These are phyloP conservation scores for Lactarius trivialis DNA, from an alignment of 768 basidiomycete species.

Conservation along the genomic window DNA sequence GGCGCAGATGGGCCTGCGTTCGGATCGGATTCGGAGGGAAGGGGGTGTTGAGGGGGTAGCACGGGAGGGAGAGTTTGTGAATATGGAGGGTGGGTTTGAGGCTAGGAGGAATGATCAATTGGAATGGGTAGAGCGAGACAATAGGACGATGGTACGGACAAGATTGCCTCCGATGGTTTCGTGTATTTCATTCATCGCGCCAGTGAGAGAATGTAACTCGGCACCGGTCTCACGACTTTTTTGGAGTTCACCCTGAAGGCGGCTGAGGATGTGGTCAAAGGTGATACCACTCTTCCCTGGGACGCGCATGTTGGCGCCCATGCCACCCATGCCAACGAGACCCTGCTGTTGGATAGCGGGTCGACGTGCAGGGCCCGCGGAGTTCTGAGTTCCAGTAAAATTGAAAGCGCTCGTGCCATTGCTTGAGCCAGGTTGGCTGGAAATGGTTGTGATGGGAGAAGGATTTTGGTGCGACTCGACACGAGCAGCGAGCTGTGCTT, in stretches of 20 bases:
- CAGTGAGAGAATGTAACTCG: slow-evolving; percentile 71
- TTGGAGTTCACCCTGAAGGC: slow-evolving; percentile 89
- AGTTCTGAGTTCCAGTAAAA: slow-evolving; percentile 35
- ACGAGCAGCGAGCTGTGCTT: slow-evolving; percentile 67
- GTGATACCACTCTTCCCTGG: slow-evolving; percentile 82
- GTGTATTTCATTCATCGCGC: slow-evolving; percentile 84
- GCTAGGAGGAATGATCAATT: slow-evolving; percentile 35
- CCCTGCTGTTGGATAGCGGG: slow-evolving; percentile 54
- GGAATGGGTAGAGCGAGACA: background rate
- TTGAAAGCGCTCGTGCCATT: slow-evolving; percentile 36
- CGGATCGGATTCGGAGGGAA: slow-evolving; percentile 26
- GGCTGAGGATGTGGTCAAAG: slow-evolving; percentile 86
- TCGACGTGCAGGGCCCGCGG: slow-evolving; percentile 39
- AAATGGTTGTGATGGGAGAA: slow-evolving; percentile 25
- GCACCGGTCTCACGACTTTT: slow-evolving; percentile 91
- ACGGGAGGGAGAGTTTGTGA: slow-evolving; percentile 63
- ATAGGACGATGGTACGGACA: slow-evolving; percentile 39
- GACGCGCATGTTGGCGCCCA: slow-evolving; percentile 62
- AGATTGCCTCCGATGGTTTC: slow-evolving; percentile 82
- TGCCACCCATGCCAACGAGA: slow-evolving; percentile 66
- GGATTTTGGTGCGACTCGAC: slow-evolving; percentile 58
- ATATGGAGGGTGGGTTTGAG: slow-evolving; percentile 54
- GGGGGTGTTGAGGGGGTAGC: slow-evolving; percentile 29
- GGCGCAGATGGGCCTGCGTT: slow-evolving; percentile 20
- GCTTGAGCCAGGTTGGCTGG: slow-evolving; percentile 36